A percentile compares a stretch with the other conserved stretches of the same genome.
phyloP scores from a whole-genome alignment of 805 yeast species.

The Zygosaccharomyces rouxii region DNA sequence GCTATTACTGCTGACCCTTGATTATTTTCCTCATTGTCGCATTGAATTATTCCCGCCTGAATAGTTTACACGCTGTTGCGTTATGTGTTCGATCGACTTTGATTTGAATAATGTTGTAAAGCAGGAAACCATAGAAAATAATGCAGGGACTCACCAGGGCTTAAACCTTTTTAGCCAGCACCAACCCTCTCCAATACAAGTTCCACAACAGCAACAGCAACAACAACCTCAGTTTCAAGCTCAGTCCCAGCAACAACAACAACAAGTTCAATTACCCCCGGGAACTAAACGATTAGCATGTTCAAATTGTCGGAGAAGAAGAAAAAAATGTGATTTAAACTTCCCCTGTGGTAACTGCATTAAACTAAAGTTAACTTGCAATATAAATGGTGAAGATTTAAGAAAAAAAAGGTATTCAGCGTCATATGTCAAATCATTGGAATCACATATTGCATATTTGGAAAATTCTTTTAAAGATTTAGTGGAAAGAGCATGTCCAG shows the following conservation, averaged over 20 bases:
- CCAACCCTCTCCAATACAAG: not conserved
- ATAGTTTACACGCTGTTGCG: not conserved
- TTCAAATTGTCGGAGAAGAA: slow-evolving; percentile 33
- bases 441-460: slow-evolving; percentile 29
- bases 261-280: slow-evolving; percentile 6
- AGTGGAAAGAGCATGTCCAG: slow-evolving; percentile 22
- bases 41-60: not conserved
- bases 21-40: not conserved
- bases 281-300: slow-evolving; percentile 34
- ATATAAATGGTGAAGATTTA: slow-evolving; percentile 45
- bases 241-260: not conserved
- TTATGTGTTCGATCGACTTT: slow-evolving; percentile 4
- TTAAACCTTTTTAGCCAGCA: not conserved
- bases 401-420: slow-evolving; percentile 49
- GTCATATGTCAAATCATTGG: slow-evolving; percentile 46
- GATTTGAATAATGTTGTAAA: not conserved
- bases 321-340: slow-evolving; percentile 47
- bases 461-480: slow-evolving; percentile 27
- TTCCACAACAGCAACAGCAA: not conserved
- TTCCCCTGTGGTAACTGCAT: slow-evolving; percentile 48
- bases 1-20: not conserved
- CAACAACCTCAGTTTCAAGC: not conserved
- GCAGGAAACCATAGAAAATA: not conserved
- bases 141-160: not conserved
- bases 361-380: slow-evolving; percentile 42